A percentile compares a stretch with the other conserved stretches of the same genome.
phyloP scores from a whole-genome alignment of 345 rosid genomes.

The Gossypium ekmanianum region DNA sequence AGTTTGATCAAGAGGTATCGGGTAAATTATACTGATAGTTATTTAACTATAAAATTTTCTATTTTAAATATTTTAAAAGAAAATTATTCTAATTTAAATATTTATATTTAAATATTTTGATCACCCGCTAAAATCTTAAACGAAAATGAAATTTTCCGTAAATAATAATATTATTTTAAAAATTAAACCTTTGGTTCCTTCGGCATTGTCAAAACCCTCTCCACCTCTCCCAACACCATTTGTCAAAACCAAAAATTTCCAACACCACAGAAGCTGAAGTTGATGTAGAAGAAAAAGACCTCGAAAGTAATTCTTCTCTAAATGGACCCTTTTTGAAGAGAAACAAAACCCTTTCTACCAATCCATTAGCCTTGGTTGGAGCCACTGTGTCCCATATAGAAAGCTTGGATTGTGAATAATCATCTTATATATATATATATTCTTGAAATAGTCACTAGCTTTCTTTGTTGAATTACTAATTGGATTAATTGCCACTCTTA shows the following conservation, averaged over 20 bases:
- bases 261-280: conserved; percentile 21
- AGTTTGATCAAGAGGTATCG: no score
- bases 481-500: conserved; percentile 73
- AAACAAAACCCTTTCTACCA: conserved; percentile 63
- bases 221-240: background rate
- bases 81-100: no score
- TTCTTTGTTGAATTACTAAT: conserved; percentile 76
- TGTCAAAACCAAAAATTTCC: conserved; percentile 17
- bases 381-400: conserved; percentile 75
- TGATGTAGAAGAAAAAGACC: conserved; percentile 51
- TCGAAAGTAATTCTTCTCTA: conserved; percentile 49
- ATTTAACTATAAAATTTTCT: no score
- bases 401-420: conserved; percentile 87
- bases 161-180: no score
- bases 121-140: no score
- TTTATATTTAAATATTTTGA: no score
- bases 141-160: no score
- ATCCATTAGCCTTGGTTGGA: conserved; percentile 74
- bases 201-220: no score
- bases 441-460: conserved; percentile 76
- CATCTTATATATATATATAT: conserved; percentile 58
- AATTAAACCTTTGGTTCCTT: no score
- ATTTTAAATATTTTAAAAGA: no score
- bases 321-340: conserved; percentile 71
- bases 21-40: no score